Conservation (phyloP, 805 yeast genomes). For the Candida dendrica region DNA sequence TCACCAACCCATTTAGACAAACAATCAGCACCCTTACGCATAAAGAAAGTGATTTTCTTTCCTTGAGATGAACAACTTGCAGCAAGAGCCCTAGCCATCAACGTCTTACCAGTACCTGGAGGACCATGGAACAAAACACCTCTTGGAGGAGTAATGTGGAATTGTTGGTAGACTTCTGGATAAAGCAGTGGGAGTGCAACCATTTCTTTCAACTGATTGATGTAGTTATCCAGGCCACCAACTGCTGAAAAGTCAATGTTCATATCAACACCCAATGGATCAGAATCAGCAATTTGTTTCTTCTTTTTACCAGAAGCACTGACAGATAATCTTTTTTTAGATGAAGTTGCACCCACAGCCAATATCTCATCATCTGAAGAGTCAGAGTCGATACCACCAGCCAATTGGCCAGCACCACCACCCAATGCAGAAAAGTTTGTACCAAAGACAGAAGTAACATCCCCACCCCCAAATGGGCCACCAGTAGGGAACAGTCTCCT, state of each 20-base stretch:
- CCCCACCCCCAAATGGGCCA: constrained; percentile 98
- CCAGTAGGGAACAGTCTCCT: constrained; percentile 85
- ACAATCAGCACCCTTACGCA: constrained; percentile 98
- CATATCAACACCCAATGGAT: constrained; percentile 88
- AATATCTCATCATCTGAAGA: constrained; percentile 57
- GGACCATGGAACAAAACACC: constrained; percentile 98
- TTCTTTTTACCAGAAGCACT: constrained; percentile 31
- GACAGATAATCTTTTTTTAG: constrained; percentile 27
- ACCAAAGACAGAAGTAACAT: constrained; percentile 79
- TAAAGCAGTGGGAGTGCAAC: constrained; percentile 86
- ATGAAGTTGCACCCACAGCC: constrained; percentile 35
- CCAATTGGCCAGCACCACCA: constrained; percentile 6
- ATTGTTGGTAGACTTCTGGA: constrained; percentile 88
- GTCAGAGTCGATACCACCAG: constrained; percentile 42
- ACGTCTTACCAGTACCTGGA: constrained; percentile 97
- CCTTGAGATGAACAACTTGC: constrained; percentile 86
- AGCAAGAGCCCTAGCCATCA: constrained; percentile 96
- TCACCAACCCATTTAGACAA: constrained; percentile 98
- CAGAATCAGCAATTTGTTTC: constrained; percentile 74
- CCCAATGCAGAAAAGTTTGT: constrained; percentile 41
- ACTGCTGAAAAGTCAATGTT: constrained; percentile 76
- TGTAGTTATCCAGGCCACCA: constrained; percentile 89
- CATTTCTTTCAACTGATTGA: constrained; percentile 93
- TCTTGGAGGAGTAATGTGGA: constrained; percentile 90
- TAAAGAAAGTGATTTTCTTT: constrained; percentile 86